A percentile compares a stretch with the other conserved stretches of the same genome.
Evolutionary conservation across 352 stramenopile species (phyloP).

Genomic region (Phytophthora rubi): DNA sequence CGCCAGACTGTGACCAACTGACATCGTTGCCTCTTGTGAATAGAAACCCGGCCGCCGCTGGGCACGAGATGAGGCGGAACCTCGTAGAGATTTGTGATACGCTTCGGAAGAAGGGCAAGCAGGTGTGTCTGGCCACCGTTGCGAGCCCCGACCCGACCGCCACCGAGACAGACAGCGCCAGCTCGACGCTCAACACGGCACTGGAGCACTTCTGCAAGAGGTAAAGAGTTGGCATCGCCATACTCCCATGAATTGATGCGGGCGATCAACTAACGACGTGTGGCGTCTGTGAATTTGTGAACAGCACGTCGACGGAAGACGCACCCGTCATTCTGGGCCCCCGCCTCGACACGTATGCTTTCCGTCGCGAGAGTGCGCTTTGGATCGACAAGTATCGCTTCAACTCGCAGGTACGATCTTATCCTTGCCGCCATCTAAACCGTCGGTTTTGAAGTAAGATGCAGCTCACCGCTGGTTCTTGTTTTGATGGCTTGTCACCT

Average conservation of each 20-base stretch:
- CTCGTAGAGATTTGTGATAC: conserved; percentile 80
- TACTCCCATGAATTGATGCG: neutral
- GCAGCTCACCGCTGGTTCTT: conserved; percentile 7
- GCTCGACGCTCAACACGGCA: conserved; percentile 59
- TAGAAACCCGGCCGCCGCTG: conserved; percentile 38
- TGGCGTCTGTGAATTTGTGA: neutral
- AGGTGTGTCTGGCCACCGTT: conserved; percentile 73
- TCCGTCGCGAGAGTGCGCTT: conserved; percentile 63
- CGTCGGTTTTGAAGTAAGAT: neutral
- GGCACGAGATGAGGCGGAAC: conserved; percentile 56
- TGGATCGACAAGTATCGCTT: conserved; percentile 82
- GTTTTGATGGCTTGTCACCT: conserved; percentile 18
- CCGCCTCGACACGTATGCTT: conserved; percentile 76
- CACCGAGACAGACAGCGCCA: conserved; percentile 40
- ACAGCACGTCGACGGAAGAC: conserved; percentile 72
- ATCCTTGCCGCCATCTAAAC: conserved; percentile 5
- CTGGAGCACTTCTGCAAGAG: conserved; percentile 82
- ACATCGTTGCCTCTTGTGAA: conserved; percentile 7
- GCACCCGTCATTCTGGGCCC: conserved; percentile 71
- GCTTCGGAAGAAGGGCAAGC: conserved; percentile 83
- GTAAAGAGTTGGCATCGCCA: conserved; percentile 41
- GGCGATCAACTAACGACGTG: conserved; percentile 20
- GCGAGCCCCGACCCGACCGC: conserved; percentile 51
- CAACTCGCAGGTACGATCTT: conserved; percentile 72
- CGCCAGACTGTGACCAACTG: conserved; percentile 2